Evolutionary conservation across 768 basidiomycete species (phyloP), one percentile per base, ranked within the genome.

Genomic region (Mycena alexandri): DNA sequence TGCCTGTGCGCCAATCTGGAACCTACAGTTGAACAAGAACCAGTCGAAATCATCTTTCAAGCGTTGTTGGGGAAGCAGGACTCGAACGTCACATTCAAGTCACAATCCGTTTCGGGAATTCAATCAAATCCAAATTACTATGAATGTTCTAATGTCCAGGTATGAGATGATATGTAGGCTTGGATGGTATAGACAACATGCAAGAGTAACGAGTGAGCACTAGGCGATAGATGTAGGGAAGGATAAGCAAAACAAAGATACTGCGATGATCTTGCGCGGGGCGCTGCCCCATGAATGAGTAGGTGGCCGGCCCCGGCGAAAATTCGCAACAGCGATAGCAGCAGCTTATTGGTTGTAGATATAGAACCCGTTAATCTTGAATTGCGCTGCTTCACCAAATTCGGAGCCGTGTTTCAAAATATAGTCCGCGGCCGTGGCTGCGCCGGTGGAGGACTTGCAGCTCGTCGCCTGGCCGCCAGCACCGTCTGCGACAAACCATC

Each of bases 321-420:
- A 41, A 43, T 53, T 21, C 12, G 24, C 11, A 16, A 34, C 22
- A 51, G 10, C 11, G 25, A 38, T n/a, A n/a, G n/a, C n/a, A 29
- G 29, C 25, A 36, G 43, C 25, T 65, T 69, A 69, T 63, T 68
- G 57, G 50, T 61, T 58, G 60, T 71, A 71, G 54, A 71, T 55
- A 21, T 71, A 71, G 54, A 71, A 65, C 11, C 70, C 70, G 34
- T 71, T 71, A 51, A 71, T 71, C 55, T 68, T 59, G 63, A 62
- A 71, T 62, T 68, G 66, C 38, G 70, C 70, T 41, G 34, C 70
- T n/a, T 57, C 66, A 47, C 70, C 70, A 44, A 72, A 72, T 50
- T 56, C 63, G 42, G 57, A 57, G 33, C 71, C 71, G 59, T 72
- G 63, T 43, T 25, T 58, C 43, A 17, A 16, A 50, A 72, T 63